Base-by-base conservation (phyloP, 768 basidiomycete genomes). In the Panellus pusillus region DNA sequence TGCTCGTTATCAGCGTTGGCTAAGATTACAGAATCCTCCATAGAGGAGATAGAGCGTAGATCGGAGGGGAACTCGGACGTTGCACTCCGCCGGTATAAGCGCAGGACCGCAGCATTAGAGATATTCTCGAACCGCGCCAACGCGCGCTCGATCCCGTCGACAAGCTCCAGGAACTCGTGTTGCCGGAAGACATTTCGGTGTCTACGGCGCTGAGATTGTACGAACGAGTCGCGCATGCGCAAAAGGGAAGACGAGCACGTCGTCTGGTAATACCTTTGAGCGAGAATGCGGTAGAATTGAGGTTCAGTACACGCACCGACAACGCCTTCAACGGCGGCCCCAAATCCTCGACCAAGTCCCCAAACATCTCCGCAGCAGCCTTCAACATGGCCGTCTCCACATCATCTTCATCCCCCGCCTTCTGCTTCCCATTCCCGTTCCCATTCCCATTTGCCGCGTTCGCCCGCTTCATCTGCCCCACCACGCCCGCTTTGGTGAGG, bases 81-180 rank as follows among this genome's bases (percentile, higher is more conserved):
- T 47, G 80, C 75, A 50, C 76, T 81, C 52, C 74, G 77, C 55
- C 80, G 72, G 63, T 93, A 94, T 14, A 91, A 64, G 46, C 91
- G 79, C 62, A 93, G 66, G 15, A 96, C 79, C 0, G 93, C 92
- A 55, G 89, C 82, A 53, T 93, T 93, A 0, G 90, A 92, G 0
- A 88, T 92, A 61, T 82, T 84, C 62, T 92, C 91, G 64, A 93
- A 93, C 14, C 81, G 78, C 42, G 79, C 77, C 29, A 93, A 70
- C 0, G 89, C 88, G 4, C 78, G 76, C 55, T 89, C 83, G 17
- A 93, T 86, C 4, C 72, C 77, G 17, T 86, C 82, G 3, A 83
- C 78, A 3, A 91, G 74, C 32, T 82, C 75, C 13, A 77, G 68
- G 54, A 91, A 91, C 55, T 90, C 87, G 45, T 83, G 74, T 20